Conservation (phyloP, 2,329 filamentous ascomycete species). For the Botryotinia globosa region DNA sequence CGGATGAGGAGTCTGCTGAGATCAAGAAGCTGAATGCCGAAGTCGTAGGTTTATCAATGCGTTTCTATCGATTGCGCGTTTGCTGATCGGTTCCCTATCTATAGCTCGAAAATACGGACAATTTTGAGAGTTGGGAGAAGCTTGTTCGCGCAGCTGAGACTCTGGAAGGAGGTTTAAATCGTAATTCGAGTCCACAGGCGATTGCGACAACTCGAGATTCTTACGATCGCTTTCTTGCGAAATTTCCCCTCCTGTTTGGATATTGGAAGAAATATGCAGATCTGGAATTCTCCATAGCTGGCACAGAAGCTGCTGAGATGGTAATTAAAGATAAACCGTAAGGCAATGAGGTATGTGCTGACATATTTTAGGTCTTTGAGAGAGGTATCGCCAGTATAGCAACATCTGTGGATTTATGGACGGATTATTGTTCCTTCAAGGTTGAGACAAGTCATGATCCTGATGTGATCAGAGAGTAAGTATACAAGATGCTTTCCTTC, state of each 20-base stretch:
- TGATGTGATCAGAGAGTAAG: slow-evolving; percentile 99
- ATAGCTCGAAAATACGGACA: slow-evolving; percentile 66
- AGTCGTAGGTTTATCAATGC: slow-evolving; percentile 59
- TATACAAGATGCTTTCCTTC: slow-evolving; percentile 66
- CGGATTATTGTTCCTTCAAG: slow-evolving; percentile 96
- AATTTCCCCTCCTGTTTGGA: slow-evolving; percentile 92
- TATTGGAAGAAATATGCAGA: slow-evolving; percentile 99
- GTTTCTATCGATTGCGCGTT: not conserved
- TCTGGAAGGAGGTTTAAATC: slow-evolving; percentile 89
- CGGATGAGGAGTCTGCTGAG: slow-evolving; percentile 78
- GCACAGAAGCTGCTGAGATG: slow-evolving; percentile 96
- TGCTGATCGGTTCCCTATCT: slow-evolving; percentile 23
- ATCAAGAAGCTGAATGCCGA: slow-evolving; percentile 75
- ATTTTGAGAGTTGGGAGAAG: slow-evolving; percentile 94
- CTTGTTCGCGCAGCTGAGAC: slow-evolving; percentile 78
- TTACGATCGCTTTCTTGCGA: slow-evolving; percentile 89
- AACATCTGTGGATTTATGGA: slow-evolving; percentile 94
- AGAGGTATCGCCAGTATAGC: slow-evolving; percentile 89
- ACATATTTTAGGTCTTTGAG: slow-evolving; percentile 73
- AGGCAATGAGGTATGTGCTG: slow-evolving; percentile 27
- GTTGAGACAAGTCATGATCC: slow-evolving; percentile 94
- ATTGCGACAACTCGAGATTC: slow-evolving; percentile 82
- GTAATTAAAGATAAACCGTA: slow-evolving; percentile 47
- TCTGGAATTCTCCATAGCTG: slow-evolving; percentile 92
- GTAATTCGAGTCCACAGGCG: slow-evolving; percentile 92